A percentile compares a stretch with the other conserved stretches of the same genome.
These are phyloP conservation scores for Ceratocystis alfenasii DNA, from an alignment of 2,329 filamentous ascomycete species.

Conservation along the genomic window DNA sequence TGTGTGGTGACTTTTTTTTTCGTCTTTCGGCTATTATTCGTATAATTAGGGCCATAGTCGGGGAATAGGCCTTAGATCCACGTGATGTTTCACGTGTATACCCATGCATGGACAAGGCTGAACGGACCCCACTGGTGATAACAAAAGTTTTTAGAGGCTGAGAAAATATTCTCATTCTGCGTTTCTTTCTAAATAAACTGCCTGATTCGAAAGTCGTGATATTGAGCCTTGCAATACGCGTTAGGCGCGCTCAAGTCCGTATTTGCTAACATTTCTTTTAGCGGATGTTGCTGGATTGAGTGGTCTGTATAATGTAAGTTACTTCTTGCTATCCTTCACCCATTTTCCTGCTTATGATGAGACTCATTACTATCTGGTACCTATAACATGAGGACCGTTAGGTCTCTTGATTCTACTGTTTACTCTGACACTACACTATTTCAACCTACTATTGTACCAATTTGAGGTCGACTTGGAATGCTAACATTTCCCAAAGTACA, in stretches of 20 bases:
- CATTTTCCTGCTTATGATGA: slow-evolving; percentile 51
- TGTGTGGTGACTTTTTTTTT: slow-evolving; percentile 16
- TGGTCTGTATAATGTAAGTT: slow-evolving; percentile 16
- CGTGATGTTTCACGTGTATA: neutral
- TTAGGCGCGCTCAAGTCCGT: neutral
- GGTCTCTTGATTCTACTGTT: slow-evolving; percentile 23
- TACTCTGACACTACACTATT: slow-evolving; percentile 18
- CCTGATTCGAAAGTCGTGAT: neutral
- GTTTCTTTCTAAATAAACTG: slow-evolving; percentile 10
- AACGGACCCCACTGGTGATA: slow-evolving; percentile 13
- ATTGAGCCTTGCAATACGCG: neutral
- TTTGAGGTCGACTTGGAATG: neutral
- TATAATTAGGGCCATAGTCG: slow-evolving; percentile 35
- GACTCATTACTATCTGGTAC: slow-evolving; percentile 68
- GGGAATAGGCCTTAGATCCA: neutral
- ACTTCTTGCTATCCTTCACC: neutral
- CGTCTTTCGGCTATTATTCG: slow-evolving; percentile 32
- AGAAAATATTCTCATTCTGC: neutral
- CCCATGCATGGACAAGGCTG: slow-evolving; percentile 3
- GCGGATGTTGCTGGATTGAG: neutral
- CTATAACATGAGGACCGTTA: slow-evolving; percentile 71
- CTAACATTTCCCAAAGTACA: slow-evolving; percentile 14
- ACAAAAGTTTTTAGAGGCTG: slow-evolving; percentile 18
- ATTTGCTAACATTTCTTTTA: neutral
- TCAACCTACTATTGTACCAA: neutral